phyloP scores from a whole-genome alignment of 768 basidiomycete genomes.

The Lactarius quietus region DNA sequence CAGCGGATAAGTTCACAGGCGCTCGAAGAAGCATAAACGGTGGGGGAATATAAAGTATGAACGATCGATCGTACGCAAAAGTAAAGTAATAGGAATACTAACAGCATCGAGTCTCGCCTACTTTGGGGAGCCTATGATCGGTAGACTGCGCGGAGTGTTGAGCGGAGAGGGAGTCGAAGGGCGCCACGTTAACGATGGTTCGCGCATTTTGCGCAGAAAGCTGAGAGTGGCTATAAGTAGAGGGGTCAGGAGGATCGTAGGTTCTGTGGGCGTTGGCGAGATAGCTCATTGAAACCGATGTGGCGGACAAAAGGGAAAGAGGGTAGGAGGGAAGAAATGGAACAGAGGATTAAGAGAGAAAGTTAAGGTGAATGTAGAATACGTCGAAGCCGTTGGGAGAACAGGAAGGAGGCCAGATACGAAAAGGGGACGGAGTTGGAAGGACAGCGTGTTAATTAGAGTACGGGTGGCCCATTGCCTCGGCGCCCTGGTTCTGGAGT shows the following conservation, averaged over 20 bases:
- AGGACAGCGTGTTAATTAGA: conserved; percentile 25
- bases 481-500: conserved; percentile 4
- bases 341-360: conserved; percentile 14
- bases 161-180: conserved; percentile 37
- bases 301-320: conserved; percentile 25
- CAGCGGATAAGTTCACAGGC: conserved; percentile 26
- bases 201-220: conserved; percentile 22
- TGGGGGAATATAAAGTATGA: conserved; percentile 40
- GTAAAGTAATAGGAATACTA: conserved; percentile 37
- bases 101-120: conserved; percentile 78
- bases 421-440: conserved; percentile 26
- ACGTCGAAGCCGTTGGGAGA: conserved; percentile 12
- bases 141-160: conserved; percentile 31
- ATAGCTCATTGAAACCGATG: conserved; percentile 33
- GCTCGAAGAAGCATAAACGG: conserved; percentile 34
- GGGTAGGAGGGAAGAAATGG: conserved; percentile 17
- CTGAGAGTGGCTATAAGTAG: conserved; percentile 29
- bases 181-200: conserved; percentile 29
- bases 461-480: conserved; percentile 11
- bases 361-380: conserved; percentile 25
- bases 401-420: conserved; percentile 18
- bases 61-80: conserved; percentile 34
- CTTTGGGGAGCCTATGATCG: conserved; percentile 35
- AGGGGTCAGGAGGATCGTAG: conserved; percentile 32
- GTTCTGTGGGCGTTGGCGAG: conserved; percentile 31